phyloP scores from a whole-genome alignment of 768 basidiomycete genomes.

The Phanerochaete carnosa region DNA sequence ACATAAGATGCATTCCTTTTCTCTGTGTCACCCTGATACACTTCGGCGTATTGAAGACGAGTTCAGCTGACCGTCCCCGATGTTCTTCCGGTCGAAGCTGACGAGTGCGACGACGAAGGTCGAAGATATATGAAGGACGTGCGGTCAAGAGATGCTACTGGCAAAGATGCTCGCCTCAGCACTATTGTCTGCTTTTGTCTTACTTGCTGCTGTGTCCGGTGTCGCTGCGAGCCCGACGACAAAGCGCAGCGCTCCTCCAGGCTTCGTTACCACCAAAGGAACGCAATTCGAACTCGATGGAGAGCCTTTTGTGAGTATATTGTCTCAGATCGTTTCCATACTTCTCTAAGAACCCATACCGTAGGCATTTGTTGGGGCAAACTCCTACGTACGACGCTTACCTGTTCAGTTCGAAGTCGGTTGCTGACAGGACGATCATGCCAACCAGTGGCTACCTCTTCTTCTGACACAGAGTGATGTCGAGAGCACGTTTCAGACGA shows the following conservation, averaged over 20 bases:
- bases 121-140: not conserved
- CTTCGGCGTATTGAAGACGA: not conserved
- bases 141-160: no score
- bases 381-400: slow-evolving; percentile 46
- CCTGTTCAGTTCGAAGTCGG: not conserved
- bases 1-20: not conserved
- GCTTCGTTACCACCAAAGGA: slow-evolving; percentile 24
- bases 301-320: slow-evolving; percentile 42
- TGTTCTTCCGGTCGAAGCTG: not conserved
- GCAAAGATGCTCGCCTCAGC: not conserved
- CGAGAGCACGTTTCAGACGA: slow-evolving; percentile 44
- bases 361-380: slow-evolving; percentile 49
- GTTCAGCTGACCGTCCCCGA: slow-evolving; percentile 5
- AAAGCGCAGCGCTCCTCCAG: slow-evolving; percentile 15
- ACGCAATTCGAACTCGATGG: slow-evolving; percentile 38
- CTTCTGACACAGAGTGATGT: slow-evolving; percentile 46
- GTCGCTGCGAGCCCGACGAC: not conserved
- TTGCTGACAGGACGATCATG: not conserved
- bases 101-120: not conserved
- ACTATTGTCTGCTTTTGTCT: not conserved
- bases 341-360: not conserved
- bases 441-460: slow-evolving; percentile 49
- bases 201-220: not conserved
- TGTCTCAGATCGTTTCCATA: not conserved
- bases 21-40: not conserved